Evolutionary conservation across 2,329 filamentous ascomycete species (phyloP).

Genomic region (Xylaria sp.): DNA sequence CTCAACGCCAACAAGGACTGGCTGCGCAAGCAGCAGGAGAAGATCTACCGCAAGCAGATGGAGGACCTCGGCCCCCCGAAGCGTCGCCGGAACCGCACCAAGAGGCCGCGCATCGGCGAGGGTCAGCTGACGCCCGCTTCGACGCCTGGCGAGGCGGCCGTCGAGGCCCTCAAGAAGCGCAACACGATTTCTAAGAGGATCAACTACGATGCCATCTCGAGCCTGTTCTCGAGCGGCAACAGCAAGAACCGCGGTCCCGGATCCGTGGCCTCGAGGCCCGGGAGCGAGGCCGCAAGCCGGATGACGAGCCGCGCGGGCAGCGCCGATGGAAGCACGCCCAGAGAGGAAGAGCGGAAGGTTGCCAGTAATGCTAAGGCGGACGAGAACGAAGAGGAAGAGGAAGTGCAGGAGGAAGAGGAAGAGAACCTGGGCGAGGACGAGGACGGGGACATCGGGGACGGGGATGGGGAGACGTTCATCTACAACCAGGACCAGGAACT

Average conservation of each 20-base stretch:
- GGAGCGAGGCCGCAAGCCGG: slow-evolving; percentile 46
- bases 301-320: slow-evolving; percentile 40
- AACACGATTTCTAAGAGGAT: slow-evolving; percentile 71
- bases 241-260: slow-evolving; percentile 48
- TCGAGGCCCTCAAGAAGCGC: slow-evolving; percentile 67
- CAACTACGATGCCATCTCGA: slow-evolving; percentile 68
- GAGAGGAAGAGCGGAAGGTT: slow-evolving; percentile 9
- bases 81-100: slow-evolving; percentile 54
- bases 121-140: slow-evolving; percentile 67
- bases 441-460: slow-evolving; percentile 34
- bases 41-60: slow-evolving; percentile 73
- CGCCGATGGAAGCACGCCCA: slow-evolving; percentile 37
- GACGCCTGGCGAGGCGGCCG: slow-evolving; percentile 69
- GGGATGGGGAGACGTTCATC: slow-evolving; percentile 5
- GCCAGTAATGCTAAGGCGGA: slow-evolving; percentile 37
- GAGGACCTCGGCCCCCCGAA: slow-evolving; percentile 55
- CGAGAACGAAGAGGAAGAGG: slow-evolving; percentile 39
- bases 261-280: slow-evolving; percentile 48
- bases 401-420: slow-evolving; percentile 38
- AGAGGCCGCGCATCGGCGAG: slow-evolving; percentile 62
- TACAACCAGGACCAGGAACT: slow-evolving; percentile 18
- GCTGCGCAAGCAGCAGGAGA: slow-evolving; percentile 83
- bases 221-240: slow-evolving; percentile 54
- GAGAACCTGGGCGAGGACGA: slow-evolving; percentile 36
- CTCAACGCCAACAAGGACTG: slow-evolving; percentile 94